Evolutionary conservation across 768 basidiomycete species (phyloP).

Genomic region (Pleurotus platypus): DNA sequence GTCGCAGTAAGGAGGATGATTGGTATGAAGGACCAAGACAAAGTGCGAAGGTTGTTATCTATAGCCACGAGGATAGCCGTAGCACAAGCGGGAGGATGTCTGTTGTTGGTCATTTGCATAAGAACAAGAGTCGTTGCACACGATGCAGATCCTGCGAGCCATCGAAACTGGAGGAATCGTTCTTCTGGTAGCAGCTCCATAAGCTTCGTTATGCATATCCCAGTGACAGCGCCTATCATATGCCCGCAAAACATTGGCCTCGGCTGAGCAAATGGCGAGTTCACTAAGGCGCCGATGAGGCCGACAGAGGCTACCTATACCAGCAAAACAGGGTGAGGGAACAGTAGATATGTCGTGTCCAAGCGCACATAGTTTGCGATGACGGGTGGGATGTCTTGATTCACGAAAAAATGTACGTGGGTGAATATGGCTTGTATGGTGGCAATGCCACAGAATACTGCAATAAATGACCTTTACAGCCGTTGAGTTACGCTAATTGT

Average conservation of each 20-base stretch:
- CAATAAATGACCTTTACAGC: constrained; percentile 35
- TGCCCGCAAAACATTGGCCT: constrained; percentile 48
- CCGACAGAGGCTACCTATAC: constrained; percentile 51
- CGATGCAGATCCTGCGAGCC: constrained; percentile 47
- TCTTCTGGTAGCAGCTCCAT: constrained; percentile 40
- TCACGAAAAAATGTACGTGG: constrained; percentile 43
- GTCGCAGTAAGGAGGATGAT: constrained; percentile 45
- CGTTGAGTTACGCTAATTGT: no score
- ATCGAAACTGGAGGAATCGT: constrained; percentile 37
- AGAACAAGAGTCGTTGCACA: constrained; percentile 38
- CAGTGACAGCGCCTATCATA: constrained; percentile 43
- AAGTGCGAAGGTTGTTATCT: constrained; percentile 32
- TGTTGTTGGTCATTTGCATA: constrained; percentile 51
- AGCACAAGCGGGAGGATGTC: constrained; percentile 55
- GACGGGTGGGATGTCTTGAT: constrained; percentile 40
- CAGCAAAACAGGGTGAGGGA: neutral
- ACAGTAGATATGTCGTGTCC: neutral
- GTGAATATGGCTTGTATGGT: constrained; percentile 47
- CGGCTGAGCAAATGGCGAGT: constrained; percentile 51
- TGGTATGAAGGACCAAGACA: constrained; percentile 53
- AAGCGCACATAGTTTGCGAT: constrained; percentile 43
- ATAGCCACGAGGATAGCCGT: constrained; percentile 49
- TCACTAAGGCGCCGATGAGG: constrained; percentile 49
- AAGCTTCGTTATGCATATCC: constrained; percentile 48
- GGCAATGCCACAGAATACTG: constrained; percentile 46